Evolutionary conservation across 148 eudicot species (phyloP).

Genomic region (Rhododendron vialii): DNA sequence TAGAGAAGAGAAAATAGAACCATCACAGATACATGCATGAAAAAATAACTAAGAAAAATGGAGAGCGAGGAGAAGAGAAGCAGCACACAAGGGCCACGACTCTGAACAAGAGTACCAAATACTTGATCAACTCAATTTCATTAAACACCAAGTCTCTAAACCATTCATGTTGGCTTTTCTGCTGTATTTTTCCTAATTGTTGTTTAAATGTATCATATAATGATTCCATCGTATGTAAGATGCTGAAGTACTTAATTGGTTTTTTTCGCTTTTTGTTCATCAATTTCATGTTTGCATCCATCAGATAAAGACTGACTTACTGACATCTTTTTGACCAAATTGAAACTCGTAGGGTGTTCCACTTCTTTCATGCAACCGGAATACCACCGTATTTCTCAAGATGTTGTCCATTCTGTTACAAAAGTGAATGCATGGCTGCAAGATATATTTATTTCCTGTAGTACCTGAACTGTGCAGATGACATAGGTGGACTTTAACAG

Average conservation of each 20-base stretch:
- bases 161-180: neutral
- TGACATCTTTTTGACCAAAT: neutral
- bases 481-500: slow-evolving; percentile 14
- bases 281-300: neutral
- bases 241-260: neutral
- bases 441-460: neutral
- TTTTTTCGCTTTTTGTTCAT: neutral
- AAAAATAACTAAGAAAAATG: neutral
- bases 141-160: neutral
- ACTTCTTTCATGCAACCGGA: neutral
- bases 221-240: neutral
- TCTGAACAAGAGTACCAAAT: neutral
- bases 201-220: neutral
- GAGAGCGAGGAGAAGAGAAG: neutral
- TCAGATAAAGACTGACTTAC: neutral
- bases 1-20: neutral
- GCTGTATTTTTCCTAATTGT: neutral
- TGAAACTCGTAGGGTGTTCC: neutral
- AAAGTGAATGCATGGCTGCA: neutral
- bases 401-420: neutral
- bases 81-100: neutral
- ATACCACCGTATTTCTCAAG: neutral
- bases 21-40: neutral
- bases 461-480: neutral
- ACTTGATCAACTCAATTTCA: neutral